Evolutionary conservation across 108 stramenopile species (phyloP).

Genomic region (Nitzschia palea): DNA sequence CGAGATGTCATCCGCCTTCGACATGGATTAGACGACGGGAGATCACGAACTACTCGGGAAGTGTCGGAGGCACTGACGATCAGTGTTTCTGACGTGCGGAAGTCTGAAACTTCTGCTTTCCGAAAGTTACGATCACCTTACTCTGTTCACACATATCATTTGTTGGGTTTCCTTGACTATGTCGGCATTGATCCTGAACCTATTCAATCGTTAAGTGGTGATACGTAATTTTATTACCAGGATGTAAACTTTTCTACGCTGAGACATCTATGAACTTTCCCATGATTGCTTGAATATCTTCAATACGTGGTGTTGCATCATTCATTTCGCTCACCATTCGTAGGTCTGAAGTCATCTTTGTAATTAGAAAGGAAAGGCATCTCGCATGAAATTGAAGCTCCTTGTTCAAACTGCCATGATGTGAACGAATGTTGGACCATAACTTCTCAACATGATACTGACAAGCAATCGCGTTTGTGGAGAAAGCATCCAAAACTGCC

Average conservation of each 20-base stretch:
- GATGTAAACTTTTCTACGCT: neutral
- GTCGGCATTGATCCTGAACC: constrained; percentile 38
- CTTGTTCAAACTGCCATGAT: constrained; percentile 2
- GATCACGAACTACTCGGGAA: constrained; percentile 57
- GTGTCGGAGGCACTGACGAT: constrained; percentile 60
- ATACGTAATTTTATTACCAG: no score
- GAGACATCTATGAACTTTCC: neutral
- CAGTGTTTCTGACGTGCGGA: constrained; percentile 51
- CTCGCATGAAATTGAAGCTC: constrained; percentile 11
- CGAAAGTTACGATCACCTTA: constrained; percentile 69
- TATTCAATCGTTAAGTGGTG: no score
- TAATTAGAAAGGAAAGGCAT: constrained; percentile 11
- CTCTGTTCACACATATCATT: constrained; percentile 57
- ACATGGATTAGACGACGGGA: constrained; percentile 79
- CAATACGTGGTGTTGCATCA: neutral
- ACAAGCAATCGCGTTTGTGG: constrained; percentile 1
- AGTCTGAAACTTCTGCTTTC: constrained; percentile 57
- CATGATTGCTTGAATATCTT: neutral
- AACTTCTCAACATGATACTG: constrained; percentile 2
- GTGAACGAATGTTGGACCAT: neutral
- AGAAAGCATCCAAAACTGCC: constrained; percentile 5
- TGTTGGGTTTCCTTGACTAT: constrained; percentile 65
- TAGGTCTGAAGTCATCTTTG: neutral
- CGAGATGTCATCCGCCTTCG: constrained; percentile 79
- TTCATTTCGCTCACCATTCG: neutral